Conservation (phyloP, 768 basidiomycete genomes). For the Leccinum incarnatum region DNA sequence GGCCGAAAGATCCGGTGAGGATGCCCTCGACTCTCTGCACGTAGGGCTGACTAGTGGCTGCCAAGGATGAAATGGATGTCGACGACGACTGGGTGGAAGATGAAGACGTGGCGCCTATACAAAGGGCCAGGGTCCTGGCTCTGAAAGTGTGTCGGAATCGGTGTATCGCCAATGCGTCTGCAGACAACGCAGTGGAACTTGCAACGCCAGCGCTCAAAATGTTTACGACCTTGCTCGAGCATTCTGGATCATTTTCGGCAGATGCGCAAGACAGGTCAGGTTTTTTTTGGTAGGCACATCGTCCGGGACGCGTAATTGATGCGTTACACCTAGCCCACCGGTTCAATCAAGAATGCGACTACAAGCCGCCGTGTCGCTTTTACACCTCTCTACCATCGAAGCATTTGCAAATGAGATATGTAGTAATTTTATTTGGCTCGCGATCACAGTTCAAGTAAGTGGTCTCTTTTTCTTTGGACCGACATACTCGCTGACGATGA, state of each 20-base stretch:
- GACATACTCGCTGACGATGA: neutral
- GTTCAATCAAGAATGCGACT: constrained; percentile 78
- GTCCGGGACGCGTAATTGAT: constrained; percentile 9
- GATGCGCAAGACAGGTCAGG: constrained; percentile 50
- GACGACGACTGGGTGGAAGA: constrained; percentile 81
- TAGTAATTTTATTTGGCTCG: constrained; percentile 63
- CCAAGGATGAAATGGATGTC: constrained; percentile 54
- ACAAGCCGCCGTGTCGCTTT: constrained; percentile 74
- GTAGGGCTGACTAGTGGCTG: neutral
- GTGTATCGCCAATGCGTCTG: constrained; percentile 61
- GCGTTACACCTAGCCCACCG: constrained; percentile 42
- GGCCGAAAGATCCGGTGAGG: constrained; percentile 45
- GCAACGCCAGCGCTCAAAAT: constrained; percentile 76
- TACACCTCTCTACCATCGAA: constrained; percentile 68
- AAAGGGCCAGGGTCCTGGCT: constrained; percentile 69
- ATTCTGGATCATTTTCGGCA: constrained; percentile 64
- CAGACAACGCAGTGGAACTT: constrained; percentile 60
- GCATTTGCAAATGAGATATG: constrained; percentile 56
- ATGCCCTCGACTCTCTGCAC: neutral
- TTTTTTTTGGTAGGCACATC: neutral
- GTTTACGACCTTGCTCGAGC: constrained; percentile 65
- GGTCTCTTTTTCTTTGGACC: neutral
- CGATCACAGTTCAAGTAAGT: constrained; percentile 71
- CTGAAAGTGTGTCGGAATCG: constrained; percentile 84
- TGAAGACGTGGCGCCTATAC: constrained; percentile 50